Percentiles rank a stretch among this genome's conserved stretches.
These are phyloP conservation scores for Trametes cubensis DNA, from an alignment of 768 basidiomycete genomes.

Conservation along the genomic window DNA sequence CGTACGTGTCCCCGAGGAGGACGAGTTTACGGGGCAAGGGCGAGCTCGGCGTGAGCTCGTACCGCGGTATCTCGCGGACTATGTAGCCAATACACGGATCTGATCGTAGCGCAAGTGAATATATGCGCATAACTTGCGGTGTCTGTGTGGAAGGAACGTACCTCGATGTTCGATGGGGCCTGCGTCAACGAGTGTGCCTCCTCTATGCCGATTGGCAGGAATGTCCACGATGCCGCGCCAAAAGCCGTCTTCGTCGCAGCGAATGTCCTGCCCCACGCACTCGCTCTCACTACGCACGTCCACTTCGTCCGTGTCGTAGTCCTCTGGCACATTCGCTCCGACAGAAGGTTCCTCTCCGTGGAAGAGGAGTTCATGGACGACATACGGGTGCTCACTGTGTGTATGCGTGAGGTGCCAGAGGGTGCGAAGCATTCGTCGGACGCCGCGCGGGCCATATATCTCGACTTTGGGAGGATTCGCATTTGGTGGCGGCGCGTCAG, in stretches of 20 bases:
- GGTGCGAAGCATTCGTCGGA: slow-evolving; percentile 74
- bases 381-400: slow-evolving; percentile 60
- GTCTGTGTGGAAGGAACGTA: slow-evolving; percentile 34
- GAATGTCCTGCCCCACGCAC: slow-evolving; percentile 60
- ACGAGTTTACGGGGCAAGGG: slow-evolving; percentile 62
- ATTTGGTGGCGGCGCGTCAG: slow-evolving; percentile 16
- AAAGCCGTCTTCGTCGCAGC: slow-evolving; percentile 55
- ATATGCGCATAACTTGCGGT: background rate
- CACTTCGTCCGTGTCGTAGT: slow-evolving; percentile 5
- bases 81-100: slow-evolving; percentile 83
- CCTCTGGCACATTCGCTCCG: slow-evolving; percentile 43
- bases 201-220: slow-evolving; percentile 32
- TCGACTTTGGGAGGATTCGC: slow-evolving; percentile 51
- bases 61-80: slow-evolving; percentile 55
- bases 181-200: slow-evolving; percentile 59
- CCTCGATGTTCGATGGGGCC: slow-evolving; percentile 79
- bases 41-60: slow-evolving; percentile 13
- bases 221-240: slow-evolving; percentile 61
- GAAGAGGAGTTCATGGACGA: slow-evolving; percentile 77
- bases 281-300: slow-evolving; percentile 66
- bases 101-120: slow-evolving; percentile 31
- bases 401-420: slow-evolving; percentile 70
- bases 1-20: slow-evolving; percentile 77
- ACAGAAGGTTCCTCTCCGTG: slow-evolving; percentile 53
- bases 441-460: slow-evolving; percentile 78